Conservation (phyloP, 2,329 filamentous ascomycete species). For the Phymatotrichopsis omnivora region DNA sequence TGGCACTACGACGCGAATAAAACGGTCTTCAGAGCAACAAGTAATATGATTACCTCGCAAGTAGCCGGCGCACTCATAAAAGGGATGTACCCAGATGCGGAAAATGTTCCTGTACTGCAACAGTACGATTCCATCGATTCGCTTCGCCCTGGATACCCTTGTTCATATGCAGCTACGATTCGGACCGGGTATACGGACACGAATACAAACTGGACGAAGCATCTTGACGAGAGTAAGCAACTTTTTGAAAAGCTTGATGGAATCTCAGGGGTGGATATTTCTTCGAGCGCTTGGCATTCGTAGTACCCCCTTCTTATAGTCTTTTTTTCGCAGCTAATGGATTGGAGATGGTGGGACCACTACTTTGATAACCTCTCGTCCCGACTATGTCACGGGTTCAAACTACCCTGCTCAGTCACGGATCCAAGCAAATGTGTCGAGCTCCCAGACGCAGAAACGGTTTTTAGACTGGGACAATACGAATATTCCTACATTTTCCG, state of each 20-base stretch:
- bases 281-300: slow-evolving; percentile 54
- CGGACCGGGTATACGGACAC: slow-evolving; percentile 44
- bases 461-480: slow-evolving; percentile 68
- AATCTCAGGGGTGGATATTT: slow-evolving; percentile 53
- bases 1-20: slow-evolving; percentile 36
- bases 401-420: slow-evolving; percentile 54
- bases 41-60: slow-evolving; percentile 73
- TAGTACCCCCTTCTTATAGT: slow-evolving; percentile 33
- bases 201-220: slow-evolving; percentile 49
- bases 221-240: slow-evolving; percentile 47
- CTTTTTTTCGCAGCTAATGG: not conserved
- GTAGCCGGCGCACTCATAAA: slow-evolving; percentile 64
- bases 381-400: slow-evolving; percentile 63
- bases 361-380: slow-evolving; percentile 79
- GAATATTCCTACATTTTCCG: slow-evolving; percentile 74
- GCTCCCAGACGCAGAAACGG: slow-evolving; percentile 52
- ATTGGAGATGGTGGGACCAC: slow-evolving; percentile 50
- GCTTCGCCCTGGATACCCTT: slow-evolving; percentile 63
- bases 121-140: slow-evolving; percentile 54
- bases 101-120: slow-evolving; percentile 41
- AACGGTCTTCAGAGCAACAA: slow-evolving; percentile 62
- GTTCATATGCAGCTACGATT: slow-evolving; percentile 42
- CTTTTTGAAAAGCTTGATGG: slow-evolving; percentile 54
- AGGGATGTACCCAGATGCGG: slow-evolving; percentile 52
- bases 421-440: slow-evolving; percentile 48